Percentiles rank a stretch among this genome's conserved stretches.
Conservation (phyloP, 2,329 filamentous ascomycete species). For the Berkeleyomyces rouxiae region DNA sequence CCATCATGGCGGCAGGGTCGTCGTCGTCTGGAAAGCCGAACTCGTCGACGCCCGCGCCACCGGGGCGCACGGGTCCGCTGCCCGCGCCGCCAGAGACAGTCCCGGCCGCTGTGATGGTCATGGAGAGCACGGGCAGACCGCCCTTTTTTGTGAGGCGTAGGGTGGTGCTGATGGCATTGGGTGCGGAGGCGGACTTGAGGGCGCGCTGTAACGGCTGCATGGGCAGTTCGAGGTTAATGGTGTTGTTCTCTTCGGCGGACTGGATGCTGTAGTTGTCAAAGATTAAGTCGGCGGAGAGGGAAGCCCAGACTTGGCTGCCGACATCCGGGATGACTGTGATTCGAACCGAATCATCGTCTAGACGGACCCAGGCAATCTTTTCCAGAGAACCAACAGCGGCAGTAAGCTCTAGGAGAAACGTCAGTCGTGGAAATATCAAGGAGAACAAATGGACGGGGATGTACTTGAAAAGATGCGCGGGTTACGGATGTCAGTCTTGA, state of each 20-base stretch:
- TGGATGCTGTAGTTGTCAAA: conserved; percentile 76
- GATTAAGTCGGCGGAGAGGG: conserved; percentile 58
- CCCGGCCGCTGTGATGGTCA: conserved; percentile 69
- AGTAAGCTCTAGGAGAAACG: conserved; percentile 36
- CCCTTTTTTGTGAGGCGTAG: conserved; percentile 90
- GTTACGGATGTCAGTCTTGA: conserved; percentile 49
- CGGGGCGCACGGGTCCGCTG: conserved; percentile 14
- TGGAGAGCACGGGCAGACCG: conserved; percentile 65
- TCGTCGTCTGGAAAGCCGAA: conserved; percentile 22
- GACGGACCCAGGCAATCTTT: conserved; percentile 77
- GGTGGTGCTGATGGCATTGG: conserved; percentile 59
- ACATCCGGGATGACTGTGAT: conserved; percentile 93
- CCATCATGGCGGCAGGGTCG: conserved; percentile 32
- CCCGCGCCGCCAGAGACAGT: conserved; percentile 33
- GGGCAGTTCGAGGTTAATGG: conserved; percentile 91
- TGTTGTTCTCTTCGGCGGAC: conserved; percentile 65
- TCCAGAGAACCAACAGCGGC: conserved; percentile 50
- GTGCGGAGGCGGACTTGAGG: conserved; percentile 62
- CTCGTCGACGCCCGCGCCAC: conserved; percentile 10
- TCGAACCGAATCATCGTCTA: conserved; percentile 72
- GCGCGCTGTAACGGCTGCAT: conserved; percentile 77
- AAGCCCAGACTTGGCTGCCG: conserved; percentile 90
- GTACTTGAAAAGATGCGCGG: conserved; percentile 48
- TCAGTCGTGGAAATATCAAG: not conserved
- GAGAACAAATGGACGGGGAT: not conserved